Percentiles rank a stretch among this genome's conserved stretches.
These are phyloP conservation scores for Lasiosphaeria hispida DNA, from an alignment of 495 filamentous ascomycete genomes.

Conservation along the genomic window DNA sequence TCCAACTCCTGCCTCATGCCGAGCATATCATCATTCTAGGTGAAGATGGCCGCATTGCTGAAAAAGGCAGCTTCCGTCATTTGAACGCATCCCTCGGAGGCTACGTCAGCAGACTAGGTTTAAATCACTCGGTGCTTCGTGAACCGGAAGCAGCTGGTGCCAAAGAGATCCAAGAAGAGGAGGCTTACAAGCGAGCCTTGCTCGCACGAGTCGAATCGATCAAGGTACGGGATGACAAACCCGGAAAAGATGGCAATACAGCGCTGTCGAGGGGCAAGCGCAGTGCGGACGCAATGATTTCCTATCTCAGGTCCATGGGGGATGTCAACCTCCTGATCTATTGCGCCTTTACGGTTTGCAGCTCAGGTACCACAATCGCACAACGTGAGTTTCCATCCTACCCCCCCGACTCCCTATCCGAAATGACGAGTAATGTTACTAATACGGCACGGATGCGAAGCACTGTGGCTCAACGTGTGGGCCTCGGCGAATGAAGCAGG, in stretches of 20 bases:
- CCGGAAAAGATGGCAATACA: too few relatives aligned
- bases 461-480: constrained; percentile 14
- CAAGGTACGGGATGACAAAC: too few relatives aligned
- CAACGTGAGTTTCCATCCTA: constrained; percentile 8
- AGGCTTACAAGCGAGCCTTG: too few relatives aligned
- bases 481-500: background rate
- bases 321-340: constrained; percentile 5
- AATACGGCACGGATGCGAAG: background rate
- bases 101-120: background rate
- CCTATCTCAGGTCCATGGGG: constrained; percentile 20
- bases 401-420: too few relatives aligned
- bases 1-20: background rate
- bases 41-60: background rate
- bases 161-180: too few relatives aligned
- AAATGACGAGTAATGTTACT: too few relatives aligned
- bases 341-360: constrained; percentile 15
- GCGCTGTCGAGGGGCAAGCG: constrained; percentile 12
- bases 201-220: too few relatives aligned
- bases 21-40: constrained; percentile 5
- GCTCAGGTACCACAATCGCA: constrained; percentile 13
- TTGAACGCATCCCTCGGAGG: background rate
- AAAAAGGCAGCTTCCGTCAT: background rate
- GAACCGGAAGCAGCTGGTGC: too few relatives aligned
- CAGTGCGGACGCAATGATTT: constrained; percentile 15
- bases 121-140: background rate